Evolutionary conservation across 2,329 filamentous ascomycete species (phyloP).

Genomic region (Pseudocercospora musae): DNA sequence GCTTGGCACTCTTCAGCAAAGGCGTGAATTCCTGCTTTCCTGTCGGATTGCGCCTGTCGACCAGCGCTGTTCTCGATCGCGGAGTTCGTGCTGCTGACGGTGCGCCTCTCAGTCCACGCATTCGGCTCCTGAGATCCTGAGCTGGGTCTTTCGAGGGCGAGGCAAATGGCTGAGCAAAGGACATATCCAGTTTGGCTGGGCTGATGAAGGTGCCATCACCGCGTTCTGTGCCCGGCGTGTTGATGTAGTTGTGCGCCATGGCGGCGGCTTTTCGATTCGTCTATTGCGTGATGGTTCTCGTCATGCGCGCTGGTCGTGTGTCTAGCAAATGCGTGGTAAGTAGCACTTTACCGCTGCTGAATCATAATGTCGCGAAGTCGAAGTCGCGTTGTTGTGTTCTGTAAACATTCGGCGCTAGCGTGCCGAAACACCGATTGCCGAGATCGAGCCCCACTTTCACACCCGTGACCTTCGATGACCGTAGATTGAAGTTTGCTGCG

Average conservation of each 20-base stretch:
- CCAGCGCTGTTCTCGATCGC: slow-evolving; percentile 66
- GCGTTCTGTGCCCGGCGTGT: slow-evolving; percentile 80
- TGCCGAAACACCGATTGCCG: not conserved
- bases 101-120: slow-evolving; percentile 61
- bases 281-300: slow-evolving; percentile 10
- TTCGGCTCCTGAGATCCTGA: slow-evolving; percentile 67
- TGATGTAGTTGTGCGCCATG: slow-evolving; percentile 57
- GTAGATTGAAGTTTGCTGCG: no score
- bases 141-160: slow-evolving; percentile 70
- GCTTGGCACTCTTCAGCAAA: slow-evolving; percentile 76
- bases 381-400: slow-evolving; percentile 7
- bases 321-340: not conserved
- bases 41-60: slow-evolving; percentile 59
- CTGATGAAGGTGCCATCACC: slow-evolving; percentile 80
- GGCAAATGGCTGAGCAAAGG: slow-evolving; percentile 81
- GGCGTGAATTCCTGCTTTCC: slow-evolving; percentile 84
- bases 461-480: no score
- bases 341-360: not conserved
- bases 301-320: slow-evolving; percentile 12
- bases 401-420: slow-evolving; percentile 9
- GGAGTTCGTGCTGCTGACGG: slow-evolving; percentile 55
- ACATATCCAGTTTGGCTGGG: slow-evolving; percentile 64
- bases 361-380: slow-evolving; percentile 1
- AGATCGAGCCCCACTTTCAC: not conserved
- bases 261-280: slow-evolving; percentile 7